Evolutionary conservation across 768 basidiomycete genomes (phyloP), one percentile per base, ranked within the genome.

Genomic region (Suillus placidus): DNA sequence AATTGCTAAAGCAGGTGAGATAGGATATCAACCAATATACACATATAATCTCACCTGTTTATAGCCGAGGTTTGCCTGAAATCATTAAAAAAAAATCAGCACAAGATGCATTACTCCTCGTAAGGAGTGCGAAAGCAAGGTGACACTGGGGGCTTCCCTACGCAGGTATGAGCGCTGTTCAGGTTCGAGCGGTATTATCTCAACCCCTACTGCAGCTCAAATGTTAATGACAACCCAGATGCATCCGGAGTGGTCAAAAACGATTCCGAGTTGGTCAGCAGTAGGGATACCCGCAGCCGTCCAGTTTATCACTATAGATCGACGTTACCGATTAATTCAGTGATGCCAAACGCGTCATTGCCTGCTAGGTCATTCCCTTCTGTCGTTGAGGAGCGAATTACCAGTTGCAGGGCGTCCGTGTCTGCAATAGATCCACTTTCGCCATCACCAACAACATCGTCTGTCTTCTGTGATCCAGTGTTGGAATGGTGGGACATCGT

Each of bases 171-270:
- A 93, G 87, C 91, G 84, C 93, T 94, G 90, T 85, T 93, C 94
- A 95, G 93, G 94, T 95, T 95, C 92, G 79, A 87, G 89, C 94
- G 93, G 94, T 95, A 87, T 95, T 66, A 92, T 95, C 94, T 96
- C 94, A 95, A 94, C 80, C 93, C 87, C 80, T 77, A 80, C 78
- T 77, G 78, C 75, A 63, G 76, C 77, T 69, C 66, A 14, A 62
- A 72, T 55, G 55, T 35, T n/a, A 62, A 61, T 64, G 67, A 64
- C 57, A 70, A 65, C 30, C 58, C 40, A 52, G 57, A 47, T 32
- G 65, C 69, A 61, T 64, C 71, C 71, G 67, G 68, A 66, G 70
- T 68, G 66, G 68, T 45, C 56, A 66, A 69, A 52, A 66, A 69
- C 34, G 52, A 68, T 66, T 67, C 63, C n/a, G 56, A 69, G 66